phyloP scores from a whole-genome alignment of 2,329 filamentous ascomycete species.

The Fusarium proliferatum region DNA sequence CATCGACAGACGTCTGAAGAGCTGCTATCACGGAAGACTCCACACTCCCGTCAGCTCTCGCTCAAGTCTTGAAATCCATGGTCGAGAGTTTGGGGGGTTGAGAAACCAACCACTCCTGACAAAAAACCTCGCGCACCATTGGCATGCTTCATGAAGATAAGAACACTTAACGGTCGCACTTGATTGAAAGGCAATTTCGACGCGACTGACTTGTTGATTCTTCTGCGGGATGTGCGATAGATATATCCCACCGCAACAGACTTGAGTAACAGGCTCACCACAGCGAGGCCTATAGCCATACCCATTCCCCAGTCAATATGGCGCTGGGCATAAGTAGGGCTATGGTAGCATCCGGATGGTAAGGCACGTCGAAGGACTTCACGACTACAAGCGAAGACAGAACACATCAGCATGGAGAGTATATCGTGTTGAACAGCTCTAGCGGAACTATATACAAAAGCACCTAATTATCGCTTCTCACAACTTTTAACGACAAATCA shows the following conservation, averaged over 20 bases:
- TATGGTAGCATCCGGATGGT: conserved; percentile 5
- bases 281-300: neutral
- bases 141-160: conserved; percentile 24
- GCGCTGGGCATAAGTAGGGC: neutral
- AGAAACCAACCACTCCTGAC: conserved; percentile 3
- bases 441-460: conserved; percentile 33
- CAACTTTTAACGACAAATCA: conserved; percentile 7
- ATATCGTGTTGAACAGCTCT: conserved; percentile 4
- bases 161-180: conserved; percentile 35
- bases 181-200: conserved; percentile 40
- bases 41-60: conserved; percentile 16
- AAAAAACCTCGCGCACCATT: neutral
- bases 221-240: conserved; percentile 40
- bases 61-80: conserved; percentile 17
- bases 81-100: conserved; percentile 4
- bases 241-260: conserved; percentile 41
- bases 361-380: conserved; percentile 25
- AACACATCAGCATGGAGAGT: conserved; percentile 19
- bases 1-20: conserved; percentile 25
- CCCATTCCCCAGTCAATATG: neutral
- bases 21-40: conserved; percentile 17
- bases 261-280: conserved; percentile 16
- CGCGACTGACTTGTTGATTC: conserved; percentile 36
- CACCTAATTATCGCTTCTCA: conserved; percentile 20
- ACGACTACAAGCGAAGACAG: conserved; percentile 17